Evolutionary conservation across 352 stramenopile genomes (phyloP).

Genomic region (Globisporangium orthogonon): DNA sequence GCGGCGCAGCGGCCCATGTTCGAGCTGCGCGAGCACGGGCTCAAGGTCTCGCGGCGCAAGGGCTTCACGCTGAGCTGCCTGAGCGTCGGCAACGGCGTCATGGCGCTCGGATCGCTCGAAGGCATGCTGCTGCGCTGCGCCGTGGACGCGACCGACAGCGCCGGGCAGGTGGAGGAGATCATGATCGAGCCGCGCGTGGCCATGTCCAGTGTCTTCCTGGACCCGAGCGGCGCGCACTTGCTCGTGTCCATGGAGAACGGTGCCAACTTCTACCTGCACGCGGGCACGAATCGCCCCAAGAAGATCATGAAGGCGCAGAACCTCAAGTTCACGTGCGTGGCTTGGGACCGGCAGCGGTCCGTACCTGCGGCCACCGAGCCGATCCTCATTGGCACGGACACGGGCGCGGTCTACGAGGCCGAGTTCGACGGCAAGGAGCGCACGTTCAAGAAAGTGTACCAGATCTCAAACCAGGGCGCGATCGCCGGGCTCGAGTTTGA

Average conservation of each 20-base stretch:
- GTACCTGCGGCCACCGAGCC: conserved; percentile 49
- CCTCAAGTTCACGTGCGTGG: conserved; percentile 72
- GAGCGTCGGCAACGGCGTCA: conserved; percentile 71
- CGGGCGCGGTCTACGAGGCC: conserved; percentile 72
- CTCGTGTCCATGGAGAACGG: conserved; percentile 87
- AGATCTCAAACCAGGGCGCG: conserved; percentile 82
- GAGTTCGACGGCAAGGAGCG: conserved; percentile 86
- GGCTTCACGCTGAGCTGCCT: conserved; percentile 82
- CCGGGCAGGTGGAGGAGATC: conserved; percentile 75
- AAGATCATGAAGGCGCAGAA: conserved; percentile 84
- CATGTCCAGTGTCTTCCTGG: conserved; percentile 76
- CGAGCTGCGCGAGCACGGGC: conserved; percentile 77
- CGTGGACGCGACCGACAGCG: conserved; percentile 70
- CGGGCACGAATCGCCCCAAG: conserved; percentile 62
- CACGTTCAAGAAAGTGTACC: conserved; percentile 84
- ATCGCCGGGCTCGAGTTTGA: conserved; percentile 83
- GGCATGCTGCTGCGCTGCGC: conserved; percentile 76
- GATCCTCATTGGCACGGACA: conserved; percentile 78
- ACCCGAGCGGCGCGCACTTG: conserved; percentile 74
- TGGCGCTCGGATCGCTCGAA: conserved; percentile 80
- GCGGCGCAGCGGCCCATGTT: conserved; percentile 81
- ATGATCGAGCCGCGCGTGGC: conserved; percentile 85
- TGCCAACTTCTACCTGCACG: conserved; percentile 84
- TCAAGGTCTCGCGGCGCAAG: conserved; percentile 82
- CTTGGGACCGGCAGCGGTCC: conserved; percentile 76